phyloP scores from a whole-genome alignment of 2,329 filamentous ascomycete genomes.

The Exophiala sp. region DNA sequence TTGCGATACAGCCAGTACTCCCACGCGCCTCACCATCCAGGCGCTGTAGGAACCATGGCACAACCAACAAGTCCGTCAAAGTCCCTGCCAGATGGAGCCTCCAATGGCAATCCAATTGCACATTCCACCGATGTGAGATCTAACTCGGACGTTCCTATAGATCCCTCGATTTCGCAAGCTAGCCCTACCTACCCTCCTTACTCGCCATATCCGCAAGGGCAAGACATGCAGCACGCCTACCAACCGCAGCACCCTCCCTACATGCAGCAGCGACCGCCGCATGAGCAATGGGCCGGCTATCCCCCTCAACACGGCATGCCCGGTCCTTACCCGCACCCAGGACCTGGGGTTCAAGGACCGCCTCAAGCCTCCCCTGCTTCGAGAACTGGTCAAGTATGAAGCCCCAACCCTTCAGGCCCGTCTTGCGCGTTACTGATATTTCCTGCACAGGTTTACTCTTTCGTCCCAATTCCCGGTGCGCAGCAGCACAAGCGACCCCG shows the following conservation, averaged over 20 bases:
- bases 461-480: constrained; percentile 88
- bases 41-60: constrained; percentile 85
- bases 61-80: constrained; percentile 98
- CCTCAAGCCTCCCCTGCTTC: constrained; percentile 56
- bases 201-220: constrained; percentile 77
- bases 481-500: constrained; percentile 96
- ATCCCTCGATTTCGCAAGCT: constrained; percentile 91
- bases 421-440: no score
- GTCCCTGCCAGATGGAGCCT: constrained; percentile 72
- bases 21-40: constrained; percentile 63
- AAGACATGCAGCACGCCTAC: constrained; percentile 66
- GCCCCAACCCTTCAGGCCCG: constrained; percentile 26
- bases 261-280: constrained; percentile 41
- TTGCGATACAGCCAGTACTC: constrained; percentile 70
- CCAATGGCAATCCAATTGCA: constrained; percentile 63
- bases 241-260: constrained; percentile 37
- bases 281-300: constrained; percentile 36
- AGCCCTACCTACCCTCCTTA: constrained; percentile 89
- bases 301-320: constrained; percentile 42
- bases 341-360: constrained; percentile 54
- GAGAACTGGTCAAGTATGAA: constrained; percentile 54
- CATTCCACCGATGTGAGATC: constrained; percentile 63
- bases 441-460: constrained; percentile 74
- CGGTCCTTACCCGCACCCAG: constrained; percentile 46
- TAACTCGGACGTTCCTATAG: constrained; percentile 97